phyloP scores from a whole-genome alignment of 2,329 filamentous ascomycete genomes.

The Cladosporium oxysporum region DNA sequence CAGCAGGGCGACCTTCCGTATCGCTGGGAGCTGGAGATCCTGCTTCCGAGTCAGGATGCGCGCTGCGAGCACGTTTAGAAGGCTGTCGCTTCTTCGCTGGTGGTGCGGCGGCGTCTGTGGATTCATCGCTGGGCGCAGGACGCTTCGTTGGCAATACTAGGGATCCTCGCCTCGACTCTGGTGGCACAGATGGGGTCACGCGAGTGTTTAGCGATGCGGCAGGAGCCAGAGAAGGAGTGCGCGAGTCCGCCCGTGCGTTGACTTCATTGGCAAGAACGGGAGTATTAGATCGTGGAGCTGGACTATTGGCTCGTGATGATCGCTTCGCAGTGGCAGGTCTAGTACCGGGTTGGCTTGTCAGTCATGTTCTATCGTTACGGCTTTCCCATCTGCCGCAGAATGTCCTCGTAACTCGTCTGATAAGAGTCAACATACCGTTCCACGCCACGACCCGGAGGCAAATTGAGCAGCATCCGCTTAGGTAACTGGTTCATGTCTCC shows the following conservation, averaged over 20 bases:
- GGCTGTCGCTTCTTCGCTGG: slow-evolving; percentile 23
- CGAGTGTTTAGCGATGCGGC: slow-evolving; percentile 2
- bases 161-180: slow-evolving; percentile 33
- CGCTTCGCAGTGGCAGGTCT: slow-evolving; percentile 16
- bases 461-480: slow-evolving; percentile 28
- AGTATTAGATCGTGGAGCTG: slow-evolving; percentile 14
- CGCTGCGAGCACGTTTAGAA: slow-evolving; percentile 22
- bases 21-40: slow-evolving; percentile 41
- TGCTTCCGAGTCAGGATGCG: slow-evolving; percentile 33
- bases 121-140: slow-evolving; percentile 24
- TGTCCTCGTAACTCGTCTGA: slow-evolving; percentile 20
- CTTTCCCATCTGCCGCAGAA: background rate
- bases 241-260: background rate
- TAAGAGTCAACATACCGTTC: slow-evolving; percentile 34
- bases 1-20: slow-evolving; percentile 31
- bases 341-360: slow-evolving; percentile 1
- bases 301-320: slow-evolving; percentile 13
- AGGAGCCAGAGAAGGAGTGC: slow-evolving; percentile 6
- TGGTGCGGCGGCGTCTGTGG: slow-evolving; percentile 7
- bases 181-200: background rate
- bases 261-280: slow-evolving; percentile 1
- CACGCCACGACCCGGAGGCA: slow-evolving; percentile 23
- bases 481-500: slow-evolving; percentile 31
- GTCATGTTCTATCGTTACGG: background rate
- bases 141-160: slow-evolving; percentile 38